Conservation (phyloP, 495 filamentous ascomycete species). For the Aspergillus cristatus region DNA sequence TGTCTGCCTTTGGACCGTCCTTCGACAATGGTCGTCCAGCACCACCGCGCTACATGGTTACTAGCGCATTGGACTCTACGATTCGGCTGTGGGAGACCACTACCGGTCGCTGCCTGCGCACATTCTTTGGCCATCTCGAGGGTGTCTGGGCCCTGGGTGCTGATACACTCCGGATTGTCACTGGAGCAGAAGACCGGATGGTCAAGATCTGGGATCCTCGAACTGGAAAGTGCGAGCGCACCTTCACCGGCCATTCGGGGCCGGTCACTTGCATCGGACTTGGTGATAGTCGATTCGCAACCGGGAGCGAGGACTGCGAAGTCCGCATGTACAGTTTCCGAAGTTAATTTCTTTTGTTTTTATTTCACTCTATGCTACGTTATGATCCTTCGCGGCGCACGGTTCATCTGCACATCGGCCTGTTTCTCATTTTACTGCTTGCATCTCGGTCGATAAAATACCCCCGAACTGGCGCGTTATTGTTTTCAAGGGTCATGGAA, state of each 20-base stretch:
- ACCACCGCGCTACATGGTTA: slow-evolving; percentile 85
- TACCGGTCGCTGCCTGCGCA: slow-evolving; percentile 72
- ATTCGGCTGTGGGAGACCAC: slow-evolving; percentile 90
- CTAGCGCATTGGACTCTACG: slow-evolving; percentile 79
- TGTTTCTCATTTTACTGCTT: slow-evolving; percentile 1
- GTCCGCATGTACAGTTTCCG: slow-evolving; percentile 82
- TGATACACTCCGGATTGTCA: slow-evolving; percentile 81
- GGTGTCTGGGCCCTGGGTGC: slow-evolving; percentile 92
- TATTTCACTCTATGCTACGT: background rate
- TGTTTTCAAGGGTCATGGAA: background rate
- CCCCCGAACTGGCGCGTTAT: slow-evolving; percentile 3
- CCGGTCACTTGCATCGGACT: slow-evolving; percentile 90
- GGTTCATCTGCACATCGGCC: background rate
- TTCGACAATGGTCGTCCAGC: slow-evolving; percentile 55
- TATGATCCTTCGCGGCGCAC: background rate
- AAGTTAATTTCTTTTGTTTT: slow-evolving; percentile 17
- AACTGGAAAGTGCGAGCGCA: slow-evolving; percentile 82
- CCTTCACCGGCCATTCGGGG: slow-evolving; percentile 78
- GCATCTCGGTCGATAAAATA: slow-evolving; percentile 7
- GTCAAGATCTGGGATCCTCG: slow-evolving; percentile 95
- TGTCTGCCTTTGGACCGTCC: slow-evolving; percentile 43
- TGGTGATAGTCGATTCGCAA: slow-evolving; percentile 77
- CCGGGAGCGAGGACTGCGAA: slow-evolving; percentile 86
- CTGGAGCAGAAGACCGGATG: slow-evolving; percentile 86
- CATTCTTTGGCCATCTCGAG: slow-evolving; percentile 93